Percentiles rank a stretch among this genome's conserved stretches.
Conservation (phyloP, 2,329 filamentous ascomycete genomes). For the Trichoderma afroharzianum region DNA sequence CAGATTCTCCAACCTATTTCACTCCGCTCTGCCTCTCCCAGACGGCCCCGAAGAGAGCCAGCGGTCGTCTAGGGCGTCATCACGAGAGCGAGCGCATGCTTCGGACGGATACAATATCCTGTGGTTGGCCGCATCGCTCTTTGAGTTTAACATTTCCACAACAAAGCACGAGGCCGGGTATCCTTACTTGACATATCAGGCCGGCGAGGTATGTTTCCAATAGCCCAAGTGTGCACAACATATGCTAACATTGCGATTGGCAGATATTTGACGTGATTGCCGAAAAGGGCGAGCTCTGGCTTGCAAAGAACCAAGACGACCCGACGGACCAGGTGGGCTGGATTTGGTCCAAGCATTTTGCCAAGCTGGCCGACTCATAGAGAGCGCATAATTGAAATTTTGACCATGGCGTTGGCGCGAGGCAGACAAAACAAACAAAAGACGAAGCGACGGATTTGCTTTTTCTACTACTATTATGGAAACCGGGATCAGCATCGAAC, state of each 20-base stretch:
- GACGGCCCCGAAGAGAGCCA: constrained; percentile 57
- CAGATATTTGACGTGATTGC: constrained; percentile 88
- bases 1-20: constrained; percentile 75
- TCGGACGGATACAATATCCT: constrained; percentile 66
- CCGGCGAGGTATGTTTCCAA: constrained; percentile 67
- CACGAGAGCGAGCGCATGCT: constrained; percentile 52
- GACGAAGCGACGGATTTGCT: constrained; percentile 13
- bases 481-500: constrained; percentile 8
- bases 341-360: constrained; percentile 99
- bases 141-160: constrained; percentile 95
- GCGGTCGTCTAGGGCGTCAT: constrained; percentile 57
- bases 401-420: constrained; percentile 20
- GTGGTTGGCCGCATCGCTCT: constrained; percentile 89
- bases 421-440: constrained; percentile 19
- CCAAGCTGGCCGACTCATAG: constrained; percentile 56
- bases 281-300: constrained; percentile 95
- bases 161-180: constrained; percentile 91
- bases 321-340: constrained; percentile 74
- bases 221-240: not conserved
- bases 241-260: not conserved
- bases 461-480: constrained; percentile 12
- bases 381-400: constrained; percentile 14
- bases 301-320: constrained; percentile 96
- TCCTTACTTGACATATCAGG: constrained; percentile 91
- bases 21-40: constrained; percentile 78